Percentiles rank a stretch among this genome's conserved stretches.
phyloP scores from a whole-genome alignment of 2,329 filamentous ascomycete species.

The Geosmithia morbida region DNA sequence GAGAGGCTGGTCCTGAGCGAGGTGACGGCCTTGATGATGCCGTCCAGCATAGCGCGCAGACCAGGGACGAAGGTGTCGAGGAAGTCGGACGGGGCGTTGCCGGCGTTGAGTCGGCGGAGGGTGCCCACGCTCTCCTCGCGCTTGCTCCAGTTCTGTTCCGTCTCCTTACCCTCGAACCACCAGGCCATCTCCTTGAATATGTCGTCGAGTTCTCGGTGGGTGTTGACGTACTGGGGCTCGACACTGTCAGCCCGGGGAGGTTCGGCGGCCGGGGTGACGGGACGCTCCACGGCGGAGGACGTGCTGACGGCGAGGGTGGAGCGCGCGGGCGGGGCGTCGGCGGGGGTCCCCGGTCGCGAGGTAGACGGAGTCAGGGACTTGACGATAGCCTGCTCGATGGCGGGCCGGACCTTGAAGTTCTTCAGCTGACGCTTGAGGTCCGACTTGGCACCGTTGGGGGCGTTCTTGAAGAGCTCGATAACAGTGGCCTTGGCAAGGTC shows the following conservation, averaged over 20 bases:
- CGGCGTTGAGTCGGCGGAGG: constrained; percentile 63
- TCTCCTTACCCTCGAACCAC: constrained; percentile 76
- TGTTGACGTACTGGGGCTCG: constrained; percentile 74
- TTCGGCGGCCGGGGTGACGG: constrained; percentile 49
- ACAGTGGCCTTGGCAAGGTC: constrained; percentile 72
- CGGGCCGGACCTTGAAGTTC: constrained; percentile 70
- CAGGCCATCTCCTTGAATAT: constrained; percentile 68
- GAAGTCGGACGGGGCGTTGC: constrained; percentile 71
- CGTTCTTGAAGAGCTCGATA: constrained; percentile 75
- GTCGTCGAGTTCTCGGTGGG: constrained; percentile 76
- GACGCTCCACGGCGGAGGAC: constrained; percentile 33
- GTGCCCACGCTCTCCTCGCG: constrained; percentile 70
- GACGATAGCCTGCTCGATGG: constrained; percentile 71
- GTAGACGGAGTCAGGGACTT: constrained; percentile 40
- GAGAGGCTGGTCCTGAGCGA: constrained; percentile 83
- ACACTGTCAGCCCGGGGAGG: constrained; percentile 47
- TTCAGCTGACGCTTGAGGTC: constrained; percentile 80
- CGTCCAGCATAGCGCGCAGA: constrained; percentile 65
- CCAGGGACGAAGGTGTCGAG: constrained; percentile 53
- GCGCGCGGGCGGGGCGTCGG: constrained; percentile 25
- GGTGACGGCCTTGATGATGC: constrained; percentile 71
- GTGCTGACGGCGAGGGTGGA: constrained; percentile 33
- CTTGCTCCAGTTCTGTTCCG: constrained; percentile 81
- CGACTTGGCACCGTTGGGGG: constrained; percentile 70
- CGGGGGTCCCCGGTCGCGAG: constrained; percentile 25